Base-by-base conservation (phyloP, 768 basidiomycete species). In the Kwoniella bestiolae region DNA sequence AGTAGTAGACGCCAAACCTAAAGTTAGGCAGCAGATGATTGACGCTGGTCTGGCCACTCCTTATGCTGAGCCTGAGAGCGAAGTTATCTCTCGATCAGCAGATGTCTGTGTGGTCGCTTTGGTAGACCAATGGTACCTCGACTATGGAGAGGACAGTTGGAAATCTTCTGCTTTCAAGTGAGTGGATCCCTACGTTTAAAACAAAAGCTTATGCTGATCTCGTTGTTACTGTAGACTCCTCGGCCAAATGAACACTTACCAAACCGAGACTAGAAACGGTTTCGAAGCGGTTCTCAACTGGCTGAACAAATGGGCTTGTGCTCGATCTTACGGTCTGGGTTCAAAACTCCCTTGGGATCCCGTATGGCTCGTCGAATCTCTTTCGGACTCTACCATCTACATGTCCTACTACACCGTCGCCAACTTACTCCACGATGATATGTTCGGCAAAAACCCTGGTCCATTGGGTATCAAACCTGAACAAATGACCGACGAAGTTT, bases 51-150 rank as follows among this genome's bases (percentile, higher is more conserved):
- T 91, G 60, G 95, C 91, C 6, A 88, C 96, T 73, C 85, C 91
- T 63, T 99, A 99, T 79, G 93, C 94, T 9, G 95, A 98, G 82
- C 95, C 95, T 0, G 94, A 98, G 81, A 90, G 90, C 61, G 79
- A 91, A 70, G 90, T 97, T 75, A 87, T 94, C 74, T 91, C 90
- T 49, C 85, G 95, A 47, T 92, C 90, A 80, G 88, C 86, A n/a
- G 96, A 99, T 76, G 95, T 97, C 82, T 99, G 96, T 83, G 91
- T 97, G 21, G 93, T 99, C 63, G 94, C 95, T 3, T 83, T 99
- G 70, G 94, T 94, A 87, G 96, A 99, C 79, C 96, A 99, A 82
- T 99, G 95, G 94, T 99, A 98, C 82, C 83, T 98, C 81, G 93
- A 98, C 81, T 99, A 97, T 74, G 96, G 95, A 72, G 93, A 97